Conservation (phyloP, 495 filamentous ascomycete genomes). For the Diplogelasinospora grovesii region DNA sequence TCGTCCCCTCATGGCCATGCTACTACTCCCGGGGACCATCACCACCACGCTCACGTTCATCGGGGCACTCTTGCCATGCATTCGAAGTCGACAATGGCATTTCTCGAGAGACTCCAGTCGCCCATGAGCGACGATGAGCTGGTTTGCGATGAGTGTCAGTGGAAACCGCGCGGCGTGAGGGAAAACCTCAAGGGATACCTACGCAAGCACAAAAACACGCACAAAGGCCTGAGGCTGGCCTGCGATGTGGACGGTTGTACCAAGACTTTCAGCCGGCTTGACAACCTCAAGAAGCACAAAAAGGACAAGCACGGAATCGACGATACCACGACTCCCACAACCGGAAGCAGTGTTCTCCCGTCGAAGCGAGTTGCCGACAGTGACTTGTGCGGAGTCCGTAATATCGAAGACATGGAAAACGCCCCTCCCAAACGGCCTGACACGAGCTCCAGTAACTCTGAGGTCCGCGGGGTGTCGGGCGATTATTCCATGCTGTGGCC, state of each 20-base stretch:
- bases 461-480: slow-evolving; percentile 13
- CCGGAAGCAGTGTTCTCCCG: slow-evolving; percentile 9
- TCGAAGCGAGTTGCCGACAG: slow-evolving; percentile 16
- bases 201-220: slow-evolving; percentile 34
- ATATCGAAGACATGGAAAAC: slow-evolving; percentile 12
- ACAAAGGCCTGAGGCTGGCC: slow-evolving; percentile 25
- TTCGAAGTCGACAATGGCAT: no score
- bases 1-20: no score
- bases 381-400: slow-evolving; percentile 7
- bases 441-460: slow-evolving; percentile 17
- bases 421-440: slow-evolving; percentile 8
- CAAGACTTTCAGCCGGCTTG: slow-evolving; percentile 36
- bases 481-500: slow-evolving; percentile 33
- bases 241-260: slow-evolving; percentile 30
- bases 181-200: slow-evolving; percentile 33
- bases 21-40: no score
- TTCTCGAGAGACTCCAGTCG: slow-evolving; percentile 3
- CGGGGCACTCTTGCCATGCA: no score
- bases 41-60: slow-evolving; percentile 4
- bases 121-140: slow-evolving; percentile 24
- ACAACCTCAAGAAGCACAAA: slow-evolving; percentile 38
- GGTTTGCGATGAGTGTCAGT: slow-evolving; percentile 31
- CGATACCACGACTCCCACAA: no score
- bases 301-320: slow-evolving; percentile 34
- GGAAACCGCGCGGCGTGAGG: slow-evolving; percentile 30